Evolutionary conservation across 768 basidiomycete genomes (phyloP).

Genomic region (Coprinopsis cinerea): DNA sequence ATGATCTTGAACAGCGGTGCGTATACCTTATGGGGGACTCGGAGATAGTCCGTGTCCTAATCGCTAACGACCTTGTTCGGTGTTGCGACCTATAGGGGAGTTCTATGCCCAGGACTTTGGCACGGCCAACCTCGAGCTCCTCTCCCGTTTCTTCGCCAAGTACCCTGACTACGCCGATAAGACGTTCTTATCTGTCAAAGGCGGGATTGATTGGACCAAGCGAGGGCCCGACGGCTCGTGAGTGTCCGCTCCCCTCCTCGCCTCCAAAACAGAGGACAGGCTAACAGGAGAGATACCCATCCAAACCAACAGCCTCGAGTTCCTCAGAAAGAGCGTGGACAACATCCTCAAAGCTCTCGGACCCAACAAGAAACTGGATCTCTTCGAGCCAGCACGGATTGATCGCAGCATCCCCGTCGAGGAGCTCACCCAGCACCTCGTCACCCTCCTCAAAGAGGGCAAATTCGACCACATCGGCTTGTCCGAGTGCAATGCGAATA

Average conservation of each 20-base stretch:
- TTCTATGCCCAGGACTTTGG: constrained; percentile 9
- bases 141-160: constrained; percentile 8
- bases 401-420: constrained; percentile 41
- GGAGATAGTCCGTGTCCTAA: too few species aligned
- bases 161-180: constrained; percentile 10
- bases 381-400: constrained; percentile 50
- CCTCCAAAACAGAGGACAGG: neutral
- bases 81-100: constrained; percentile 1
- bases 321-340: constrained; percentile 31
- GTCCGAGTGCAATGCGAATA: constrained; percentile 45
- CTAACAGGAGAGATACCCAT: neutral
- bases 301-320: constrained; percentile 1
- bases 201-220: neutral
- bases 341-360: constrained; percentile 39
- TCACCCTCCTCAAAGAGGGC: constrained; percentile 44
- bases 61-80: too few species aligned
- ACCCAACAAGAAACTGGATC: constrained; percentile 50
- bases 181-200: constrained; percentile 9
- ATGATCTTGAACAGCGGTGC: constrained; percentile 39
- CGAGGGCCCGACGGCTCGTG: neutral
- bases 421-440: constrained; percentile 36
- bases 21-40: neutral
- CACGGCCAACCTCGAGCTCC: constrained; percentile 7
- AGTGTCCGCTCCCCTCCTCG: neutral
- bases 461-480: constrained; percentile 56